Percentiles rank a stretch among this genome's conserved stretches.
These are phyloP conservation scores for Rhizophagus prolifer DNA, from an alignment of 192 early-diverging fungal genomes.

Conservation along the genomic window DNA sequence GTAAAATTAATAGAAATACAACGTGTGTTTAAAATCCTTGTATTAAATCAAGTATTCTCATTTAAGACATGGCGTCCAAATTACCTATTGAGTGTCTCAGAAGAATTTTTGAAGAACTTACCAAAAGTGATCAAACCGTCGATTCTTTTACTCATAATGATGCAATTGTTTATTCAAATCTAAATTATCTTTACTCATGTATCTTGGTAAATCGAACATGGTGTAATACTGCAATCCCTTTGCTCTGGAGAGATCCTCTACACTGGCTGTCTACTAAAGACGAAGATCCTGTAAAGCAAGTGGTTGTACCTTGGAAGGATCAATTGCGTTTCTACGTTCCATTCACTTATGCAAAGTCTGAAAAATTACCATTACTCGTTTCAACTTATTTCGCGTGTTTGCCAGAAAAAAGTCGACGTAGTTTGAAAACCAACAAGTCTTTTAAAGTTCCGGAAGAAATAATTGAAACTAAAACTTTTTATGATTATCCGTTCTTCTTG, in stretches of 20 bases:
- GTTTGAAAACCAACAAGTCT: neutral
- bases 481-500: neutral
- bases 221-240: neutral
- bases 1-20: too few relatives aligned
- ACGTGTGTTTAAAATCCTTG: too few relatives aligned
- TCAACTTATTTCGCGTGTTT: neutral
- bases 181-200: neutral
- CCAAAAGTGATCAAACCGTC: neutral
- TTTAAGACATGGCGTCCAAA: neutral
- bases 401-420: neutral
- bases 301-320: neutral
- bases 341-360: neutral
- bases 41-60: neutral
- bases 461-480: neutral
- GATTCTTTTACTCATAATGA: neutral
- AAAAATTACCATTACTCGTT: neutral
- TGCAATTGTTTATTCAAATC: neutral
- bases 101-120: neutral
- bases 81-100: neutral
- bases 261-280: neutral
- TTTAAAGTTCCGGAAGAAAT: neutral
- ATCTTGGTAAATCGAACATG: neutral
- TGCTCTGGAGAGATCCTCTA: neutral
- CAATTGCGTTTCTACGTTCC: neutral
- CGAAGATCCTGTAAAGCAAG: neutral